phyloP scores from a whole-genome alignment of 148 eudicot species.

The Arctostaphylos glauca region DNA sequence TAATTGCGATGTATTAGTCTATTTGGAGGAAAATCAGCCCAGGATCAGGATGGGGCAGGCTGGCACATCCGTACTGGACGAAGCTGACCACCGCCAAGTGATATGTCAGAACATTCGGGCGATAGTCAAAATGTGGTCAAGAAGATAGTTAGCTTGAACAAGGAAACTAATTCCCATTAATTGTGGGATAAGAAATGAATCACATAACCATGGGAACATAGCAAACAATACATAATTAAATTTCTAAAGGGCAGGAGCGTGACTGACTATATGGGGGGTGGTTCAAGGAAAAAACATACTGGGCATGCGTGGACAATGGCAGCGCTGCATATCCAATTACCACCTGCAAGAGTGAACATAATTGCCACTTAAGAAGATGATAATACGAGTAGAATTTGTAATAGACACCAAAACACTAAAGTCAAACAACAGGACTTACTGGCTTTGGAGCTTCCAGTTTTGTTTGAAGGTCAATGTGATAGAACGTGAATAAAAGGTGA shows the following conservation, averaged over 20 bases:
- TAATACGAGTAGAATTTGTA: not conserved
- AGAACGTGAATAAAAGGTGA: conserved; percentile 95
- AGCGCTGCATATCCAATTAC: conserved; percentile 89
- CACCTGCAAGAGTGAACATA: conserved; percentile 54
- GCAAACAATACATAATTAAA: not conserved
- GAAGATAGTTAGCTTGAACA: not conserved
- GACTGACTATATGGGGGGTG: not conserved
- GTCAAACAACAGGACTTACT: conserved; percentile 35
- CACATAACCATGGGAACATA: too few relatives aligned
- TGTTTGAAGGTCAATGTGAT: conserved; percentile 95
- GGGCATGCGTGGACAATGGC: conserved; percentile 81
- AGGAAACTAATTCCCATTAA: not conserved
- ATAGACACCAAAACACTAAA: not conserved
- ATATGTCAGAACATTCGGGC: not conserved
- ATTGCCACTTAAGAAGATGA: conserved; percentile 13
- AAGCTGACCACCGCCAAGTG: not conserved
- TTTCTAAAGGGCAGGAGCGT: not conserved
- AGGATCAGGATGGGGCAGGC: not conserved
- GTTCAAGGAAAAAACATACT: conserved; percentile 54
- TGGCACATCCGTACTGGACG: not conserved
- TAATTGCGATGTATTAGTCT: conserved; percentile 2
- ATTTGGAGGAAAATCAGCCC: not conserved
- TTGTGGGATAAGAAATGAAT: not conserved
- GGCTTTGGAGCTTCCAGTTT: conserved; percentile 97
- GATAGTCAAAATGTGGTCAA: not conserved